Conservation (phyloP, 768 basidiomycete genomes). For the Kwoniella sp. region DNA sequence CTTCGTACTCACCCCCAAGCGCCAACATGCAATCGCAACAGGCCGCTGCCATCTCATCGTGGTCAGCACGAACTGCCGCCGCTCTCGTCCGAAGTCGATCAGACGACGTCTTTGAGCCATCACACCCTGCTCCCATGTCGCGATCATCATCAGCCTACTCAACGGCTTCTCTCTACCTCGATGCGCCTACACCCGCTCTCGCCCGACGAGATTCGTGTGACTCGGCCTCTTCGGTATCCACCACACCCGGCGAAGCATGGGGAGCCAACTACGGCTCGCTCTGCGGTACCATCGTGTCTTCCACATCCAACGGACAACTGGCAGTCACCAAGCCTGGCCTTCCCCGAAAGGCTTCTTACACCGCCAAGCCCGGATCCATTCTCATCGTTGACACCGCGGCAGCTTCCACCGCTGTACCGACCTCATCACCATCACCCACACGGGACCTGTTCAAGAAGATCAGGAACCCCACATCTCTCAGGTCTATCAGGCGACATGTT, state of each 20-base stretch:
- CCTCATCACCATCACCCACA: slow-evolving; percentile 29
- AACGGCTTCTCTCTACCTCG: slow-evolving; percentile 37
- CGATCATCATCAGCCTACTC: slow-evolving; percentile 20
- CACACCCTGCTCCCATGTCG: slow-evolving; percentile 8
- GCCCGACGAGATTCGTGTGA: slow-evolving; percentile 41
- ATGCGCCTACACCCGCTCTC: slow-evolving; percentile 47
- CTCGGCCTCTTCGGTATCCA: slow-evolving; percentile 29
- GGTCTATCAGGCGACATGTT: slow-evolving; percentile 28
- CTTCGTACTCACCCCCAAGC: slow-evolving; percentile 24
- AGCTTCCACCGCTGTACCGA: slow-evolving; percentile 4
- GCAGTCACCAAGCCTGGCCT: slow-evolving; percentile 32
- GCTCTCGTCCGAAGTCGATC: slow-evolving; percentile 24
- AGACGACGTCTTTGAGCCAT: slow-evolving; percentile 19
- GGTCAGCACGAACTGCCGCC: slow-evolving; percentile 30
- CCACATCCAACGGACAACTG: slow-evolving; percentile 35
- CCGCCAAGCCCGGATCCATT: slow-evolving; percentile 40
- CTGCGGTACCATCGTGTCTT: slow-evolving; percentile 33
- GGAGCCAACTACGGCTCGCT: slow-evolving; percentile 20
- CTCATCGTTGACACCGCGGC: slow-evolving; percentile 35
- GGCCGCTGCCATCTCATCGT: slow-evolving; percentile 28
- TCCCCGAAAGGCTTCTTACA: slow-evolving; percentile 50
- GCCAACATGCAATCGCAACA: slow-evolving; percentile 17
- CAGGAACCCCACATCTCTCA: slow-evolving; percentile 26
- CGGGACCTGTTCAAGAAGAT: slow-evolving; percentile 32
- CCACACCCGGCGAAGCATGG: slow-evolving; percentile 36